Percentiles rank a stretch among this genome's conserved stretches.
Evolutionary conservation across 495 filamentous ascomycete species (phyloP).

Genomic region (Bacidia rubella): DNA sequence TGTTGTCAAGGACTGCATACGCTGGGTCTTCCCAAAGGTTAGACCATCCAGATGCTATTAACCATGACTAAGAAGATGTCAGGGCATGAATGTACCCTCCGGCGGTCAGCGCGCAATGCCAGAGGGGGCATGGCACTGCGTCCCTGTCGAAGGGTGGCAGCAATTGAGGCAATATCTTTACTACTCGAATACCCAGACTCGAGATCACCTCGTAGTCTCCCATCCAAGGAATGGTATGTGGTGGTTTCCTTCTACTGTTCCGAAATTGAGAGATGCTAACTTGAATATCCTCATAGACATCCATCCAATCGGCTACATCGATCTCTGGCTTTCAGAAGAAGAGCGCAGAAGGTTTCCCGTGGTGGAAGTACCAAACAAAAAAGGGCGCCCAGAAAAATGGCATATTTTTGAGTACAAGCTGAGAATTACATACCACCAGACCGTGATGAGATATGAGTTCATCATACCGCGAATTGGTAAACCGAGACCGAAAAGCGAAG

Average conservation of each 20-base stretch:
- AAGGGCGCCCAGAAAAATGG: too few species aligned
- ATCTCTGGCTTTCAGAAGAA: background rate
- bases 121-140: background rate
- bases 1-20: background rate
- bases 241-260: background rate
- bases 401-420: background rate
- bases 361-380: background rate
- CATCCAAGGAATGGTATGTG: background rate
- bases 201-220: background rate
- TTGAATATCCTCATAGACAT: background rate
- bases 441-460: background rate
- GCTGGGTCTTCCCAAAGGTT: background rate
- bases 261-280: background rate
- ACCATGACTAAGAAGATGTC: background rate
- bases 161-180: background rate
- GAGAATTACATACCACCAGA: background rate
- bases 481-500: background rate
- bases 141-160: background rate
- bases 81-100: background rate
- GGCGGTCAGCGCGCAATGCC: background rate
- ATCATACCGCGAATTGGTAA: background rate
- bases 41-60: background rate
- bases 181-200: background rate
- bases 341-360: background rate
- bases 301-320: background rate